Percentiles rank a stretch among this genome's conserved stretches.
Conservation (phyloP, 495 filamentous ascomycete species). For the Geoglossum glabrum region DNA sequence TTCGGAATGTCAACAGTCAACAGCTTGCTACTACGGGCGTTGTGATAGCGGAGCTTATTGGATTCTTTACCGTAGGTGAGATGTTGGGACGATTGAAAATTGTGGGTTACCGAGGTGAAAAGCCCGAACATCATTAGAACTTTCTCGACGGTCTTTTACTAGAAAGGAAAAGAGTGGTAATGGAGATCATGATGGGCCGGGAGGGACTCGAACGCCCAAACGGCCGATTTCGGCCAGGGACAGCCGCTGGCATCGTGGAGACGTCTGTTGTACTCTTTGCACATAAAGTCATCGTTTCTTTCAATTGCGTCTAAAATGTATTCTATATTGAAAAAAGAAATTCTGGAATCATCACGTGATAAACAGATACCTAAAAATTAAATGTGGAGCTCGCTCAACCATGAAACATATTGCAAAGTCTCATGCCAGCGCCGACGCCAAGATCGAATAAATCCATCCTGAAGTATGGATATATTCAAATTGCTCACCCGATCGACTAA, state of each 20-base stretch:
- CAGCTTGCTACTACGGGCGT: constrained; percentile 54
- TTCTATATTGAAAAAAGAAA: background rate
- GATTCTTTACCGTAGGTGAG: constrained; percentile 95
- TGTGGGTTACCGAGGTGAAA: constrained; percentile 68
- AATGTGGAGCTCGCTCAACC: too few relatives aligned
- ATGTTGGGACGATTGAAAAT: constrained; percentile 90
- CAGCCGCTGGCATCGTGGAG: background rate
- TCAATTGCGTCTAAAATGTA: background rate
- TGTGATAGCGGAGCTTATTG: constrained; percentile 64
- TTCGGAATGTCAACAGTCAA: constrained; percentile 47
- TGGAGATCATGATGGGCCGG: background rate
- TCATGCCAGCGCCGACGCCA: background rate
- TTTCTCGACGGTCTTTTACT: background rate
- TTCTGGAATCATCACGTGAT: background rate
- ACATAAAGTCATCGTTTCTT: background rate
- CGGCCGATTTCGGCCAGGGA: background rate
- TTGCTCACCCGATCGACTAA: constrained; percentile 34
- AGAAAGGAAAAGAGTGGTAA: background rate
- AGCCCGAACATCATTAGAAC: constrained; percentile 31
- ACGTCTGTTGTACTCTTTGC: background rate
- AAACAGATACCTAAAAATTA: too few relatives aligned
- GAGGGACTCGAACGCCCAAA: background rate
- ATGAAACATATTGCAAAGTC: background rate
- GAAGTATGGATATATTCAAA: constrained; percentile 33
- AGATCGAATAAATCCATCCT: background rate